Conservation (phyloP, 2,329 filamentous ascomycete species). For the Phyllosticta capitalensis region DNA sequence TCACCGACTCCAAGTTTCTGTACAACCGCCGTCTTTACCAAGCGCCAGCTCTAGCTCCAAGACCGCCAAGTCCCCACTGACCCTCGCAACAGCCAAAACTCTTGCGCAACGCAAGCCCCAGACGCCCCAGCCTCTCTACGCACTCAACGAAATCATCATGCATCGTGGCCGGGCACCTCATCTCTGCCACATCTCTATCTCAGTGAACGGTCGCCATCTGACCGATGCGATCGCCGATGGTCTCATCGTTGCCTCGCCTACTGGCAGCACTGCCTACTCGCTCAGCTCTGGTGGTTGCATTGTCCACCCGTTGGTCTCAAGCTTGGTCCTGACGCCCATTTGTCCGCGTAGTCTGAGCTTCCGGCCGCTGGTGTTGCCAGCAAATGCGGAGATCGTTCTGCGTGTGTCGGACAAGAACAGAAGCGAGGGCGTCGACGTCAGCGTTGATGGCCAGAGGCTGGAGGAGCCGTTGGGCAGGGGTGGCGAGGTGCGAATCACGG, state of each 20-base stretch:
- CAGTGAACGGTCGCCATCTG: constrained; percentile 76
- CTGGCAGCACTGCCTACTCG: constrained; percentile 90
- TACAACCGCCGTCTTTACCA: constrained; percentile 54
- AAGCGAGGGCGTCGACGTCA: constrained; percentile 40
- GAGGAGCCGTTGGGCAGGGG: constrained; percentile 30
- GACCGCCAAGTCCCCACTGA: constrained; percentile 11
- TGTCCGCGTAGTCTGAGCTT: constrained; percentile 89
- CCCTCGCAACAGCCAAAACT: constrained; percentile 14
- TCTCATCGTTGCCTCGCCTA: constrained; percentile 88
- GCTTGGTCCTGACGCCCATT: constrained; percentile 84
- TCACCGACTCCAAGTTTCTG: constrained; percentile 79
- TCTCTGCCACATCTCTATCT: constrained; percentile 84
- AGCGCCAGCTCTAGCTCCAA: constrained; percentile 26
- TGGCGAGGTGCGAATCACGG: constrained; percentile 76
- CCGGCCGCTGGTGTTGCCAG: constrained; percentile 77
- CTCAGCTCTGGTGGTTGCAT: constrained; percentile 89
- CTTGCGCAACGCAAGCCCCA: constrained; percentile 33
- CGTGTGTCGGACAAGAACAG: constrained; percentile 58
- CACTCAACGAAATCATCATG: constrained; percentile 91
- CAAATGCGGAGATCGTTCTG: constrained; percentile 74
- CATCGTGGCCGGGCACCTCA: constrained; percentile 86
- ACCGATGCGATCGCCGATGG: constrained; percentile 94
- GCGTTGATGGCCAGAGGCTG: constrained; percentile 39
- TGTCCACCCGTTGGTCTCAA: constrained; percentile 84
- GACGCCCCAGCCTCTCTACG: constrained; percentile 47